phyloP scores from a whole-genome alignment of 768 basidiomycete species.

The Suillus subluteus region DNA sequence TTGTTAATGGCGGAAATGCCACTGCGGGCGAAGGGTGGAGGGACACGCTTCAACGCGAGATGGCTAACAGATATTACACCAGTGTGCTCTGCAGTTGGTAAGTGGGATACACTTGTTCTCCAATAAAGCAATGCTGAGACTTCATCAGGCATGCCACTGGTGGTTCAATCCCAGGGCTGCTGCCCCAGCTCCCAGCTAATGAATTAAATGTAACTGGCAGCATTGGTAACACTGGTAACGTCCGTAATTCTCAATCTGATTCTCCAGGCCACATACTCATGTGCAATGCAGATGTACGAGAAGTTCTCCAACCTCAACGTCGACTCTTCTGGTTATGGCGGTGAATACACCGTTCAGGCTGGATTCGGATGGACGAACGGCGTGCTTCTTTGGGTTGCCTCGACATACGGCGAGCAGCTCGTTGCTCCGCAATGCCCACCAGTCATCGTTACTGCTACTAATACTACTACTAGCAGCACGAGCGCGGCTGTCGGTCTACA shows the following conservation, averaged over 20 bases:
- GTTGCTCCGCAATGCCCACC: constrained; percentile 67
- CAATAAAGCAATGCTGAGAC: constrained; percentile 1
- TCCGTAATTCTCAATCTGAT: constrained; percentile 39
- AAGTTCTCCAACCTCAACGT: constrained; percentile 83
- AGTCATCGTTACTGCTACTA: constrained; percentile 23
- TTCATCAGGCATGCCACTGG: constrained; percentile 80
- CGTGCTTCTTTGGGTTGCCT: constrained; percentile 74
- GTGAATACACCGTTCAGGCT: constrained; percentile 88
- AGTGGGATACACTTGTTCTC: constrained; percentile 24
- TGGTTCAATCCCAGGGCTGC: constrained; percentile 72
- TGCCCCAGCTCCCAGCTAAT: constrained; percentile 69
- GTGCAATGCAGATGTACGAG: constrained; percentile 71
- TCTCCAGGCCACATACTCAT: background rate
- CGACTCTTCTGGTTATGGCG: constrained; percentile 78
- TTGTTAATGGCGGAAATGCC: constrained; percentile 71
- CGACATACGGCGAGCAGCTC: constrained; percentile 63
- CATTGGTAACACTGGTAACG: constrained; percentile 71
- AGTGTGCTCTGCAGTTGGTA: constrained; percentile 91
- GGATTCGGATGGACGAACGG: constrained; percentile 94
- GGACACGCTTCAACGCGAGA: constrained; percentile 60
- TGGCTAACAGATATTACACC: constrained; percentile 85
- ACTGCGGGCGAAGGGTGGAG: constrained; percentile 67
- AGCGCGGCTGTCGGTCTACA: constrained; percentile 9
- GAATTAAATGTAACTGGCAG: constrained; percentile 74
- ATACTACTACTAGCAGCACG: constrained; percentile 8